Base-by-base conservation (phyloP, 2,329 filamentous ascomycete genomes). In the Clarireedia hainanense region DNA sequence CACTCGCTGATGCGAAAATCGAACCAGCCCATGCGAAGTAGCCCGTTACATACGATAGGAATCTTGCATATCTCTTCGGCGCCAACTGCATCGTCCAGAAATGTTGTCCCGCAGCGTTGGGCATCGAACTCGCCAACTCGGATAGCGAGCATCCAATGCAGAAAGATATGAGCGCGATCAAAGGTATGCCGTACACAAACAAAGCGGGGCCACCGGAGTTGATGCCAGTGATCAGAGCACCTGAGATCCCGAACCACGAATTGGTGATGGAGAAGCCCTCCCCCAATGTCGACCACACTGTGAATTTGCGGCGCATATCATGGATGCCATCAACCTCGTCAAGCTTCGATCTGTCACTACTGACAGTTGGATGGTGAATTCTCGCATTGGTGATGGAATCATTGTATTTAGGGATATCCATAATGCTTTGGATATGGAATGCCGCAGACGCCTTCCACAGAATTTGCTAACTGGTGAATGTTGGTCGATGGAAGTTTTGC, bases 41-140 rank as follows among this genome's bases (percentile, higher is more conserved):
- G 10, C 52, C 52, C 9, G 52, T 50, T 6, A 55, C 37, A 36
- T 34, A 55, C 17, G 52, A 55, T 14, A 55, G 40, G 36, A 30
- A 37, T n/a, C 52, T 55, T 4, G 52, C 52, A 36, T 50, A 55
- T 50, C 15, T 55, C 23, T 50, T 55, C 5, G 52, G 52, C 10
- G 52, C 52, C 17, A 55, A 17, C 34, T 55, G 46, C 46, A 55
- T 55, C 4, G 39, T 17, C 52, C 52, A 55, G 49, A 50, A 55
- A 55, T 55, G 52, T 26, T 55, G 52, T 14, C 52, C 52, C 40
- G 52, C 52, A 50, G 52, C 52, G 27, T 55, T 50, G 24, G 52
- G 52, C 52, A 55, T 55, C 12, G 52, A 46, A 50, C 52, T 55
- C 15, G 47, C 52, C 27, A 55, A 15, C 39, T 55, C 52, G 14